Evolutionary conservation across 1,284 basidiomycete species (phyloP), one percentile per base, ranked within the genome.

Genomic region (Sanghuangporus baumii): DNA sequence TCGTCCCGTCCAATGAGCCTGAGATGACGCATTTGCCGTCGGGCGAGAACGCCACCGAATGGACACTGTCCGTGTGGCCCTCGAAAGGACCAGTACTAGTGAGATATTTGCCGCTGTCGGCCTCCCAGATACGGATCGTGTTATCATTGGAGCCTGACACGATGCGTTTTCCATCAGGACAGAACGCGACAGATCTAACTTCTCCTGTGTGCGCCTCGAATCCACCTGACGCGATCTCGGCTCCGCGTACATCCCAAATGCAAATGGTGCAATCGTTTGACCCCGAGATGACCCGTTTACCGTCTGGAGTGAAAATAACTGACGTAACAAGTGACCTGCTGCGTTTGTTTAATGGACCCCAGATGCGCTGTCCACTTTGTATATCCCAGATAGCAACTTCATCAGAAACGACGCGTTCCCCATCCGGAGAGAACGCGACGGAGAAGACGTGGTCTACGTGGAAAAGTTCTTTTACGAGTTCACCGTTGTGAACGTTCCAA

Each of bases 361-460:
- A 46, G 2, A 50, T 31, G 20, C 18, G 7, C 9, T 46, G 6
- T 8, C 59, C 58, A 18, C 47, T 54, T 16, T 59, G 2, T 8
- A 46, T 31, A 55, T 63, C 57, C 62, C 62, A 63, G 20, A 63
- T 20, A 5, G 46, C n/a, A 14, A 63, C 14, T 1, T 59, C 60
- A 6, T 58, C 62, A 41, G 57, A 50, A 16, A 46, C 57, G 20
- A 63, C 51, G 26, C 16, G 38, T 23, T 26, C 37, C 12, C 57
- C 62, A 43, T 52, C 46, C 23, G 31, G 58, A 18, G 58, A 60
- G 58, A 36, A 60, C 1, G 5, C 58, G 14, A 60, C 58, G 9
- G 58, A 48, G n/a, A 9, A 36, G 12, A 60, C 47, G 4, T 4
- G 5, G 18, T 14, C 18, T 3, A 8, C 31, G 4, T 43, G 3